Conservation (phyloP, 257 asterid species). For the Gynochthodes officinalis region DNA sequence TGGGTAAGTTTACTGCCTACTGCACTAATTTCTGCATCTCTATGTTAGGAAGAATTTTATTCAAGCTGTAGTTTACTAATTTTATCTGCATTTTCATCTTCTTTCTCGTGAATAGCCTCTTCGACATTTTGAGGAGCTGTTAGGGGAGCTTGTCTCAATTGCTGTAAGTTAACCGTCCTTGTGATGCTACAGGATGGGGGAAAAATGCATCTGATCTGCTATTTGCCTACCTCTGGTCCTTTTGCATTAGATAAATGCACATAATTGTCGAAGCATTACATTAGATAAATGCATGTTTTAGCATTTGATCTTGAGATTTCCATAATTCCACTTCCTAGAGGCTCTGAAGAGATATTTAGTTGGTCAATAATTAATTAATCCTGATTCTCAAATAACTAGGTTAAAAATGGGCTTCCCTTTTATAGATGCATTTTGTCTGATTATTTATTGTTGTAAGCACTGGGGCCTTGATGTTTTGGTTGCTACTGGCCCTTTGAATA, state of each 20-base stretch:
- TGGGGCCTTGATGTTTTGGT: neutral
- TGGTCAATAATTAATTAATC: neutral
- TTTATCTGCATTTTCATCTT: slow-evolving; percentile 3
- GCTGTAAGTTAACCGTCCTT: slow-evolving; percentile 54
- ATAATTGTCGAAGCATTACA: neutral
- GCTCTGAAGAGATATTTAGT: neutral
- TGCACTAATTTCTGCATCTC: neutral
- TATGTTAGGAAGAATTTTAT: neutral
- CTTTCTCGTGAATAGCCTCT: slow-evolving; percentile 59
- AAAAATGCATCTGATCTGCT: neutral
- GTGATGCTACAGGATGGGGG: neutral
- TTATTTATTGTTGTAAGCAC: neutral
- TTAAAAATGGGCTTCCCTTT: neutral
- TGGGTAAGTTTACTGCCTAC: slow-evolving; percentile 57
- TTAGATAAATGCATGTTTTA: neutral
- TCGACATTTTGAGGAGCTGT: slow-evolving; percentile 86
- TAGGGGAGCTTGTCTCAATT: slow-evolving; percentile 74
- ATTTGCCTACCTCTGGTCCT: neutral
- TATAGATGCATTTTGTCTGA: neutral
- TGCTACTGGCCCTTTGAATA: neutral
- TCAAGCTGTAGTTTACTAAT: neutral
- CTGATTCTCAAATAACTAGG: neutral
- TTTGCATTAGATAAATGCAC: neutral
- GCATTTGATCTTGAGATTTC: neutral
- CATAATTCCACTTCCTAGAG: too few relatives aligned